These are phyloP conservation scores for Trichoderma atrobrunneum DNA, from an alignment of 2,329 filamentous ascomycete species.

Conservation along the genomic window DNA sequence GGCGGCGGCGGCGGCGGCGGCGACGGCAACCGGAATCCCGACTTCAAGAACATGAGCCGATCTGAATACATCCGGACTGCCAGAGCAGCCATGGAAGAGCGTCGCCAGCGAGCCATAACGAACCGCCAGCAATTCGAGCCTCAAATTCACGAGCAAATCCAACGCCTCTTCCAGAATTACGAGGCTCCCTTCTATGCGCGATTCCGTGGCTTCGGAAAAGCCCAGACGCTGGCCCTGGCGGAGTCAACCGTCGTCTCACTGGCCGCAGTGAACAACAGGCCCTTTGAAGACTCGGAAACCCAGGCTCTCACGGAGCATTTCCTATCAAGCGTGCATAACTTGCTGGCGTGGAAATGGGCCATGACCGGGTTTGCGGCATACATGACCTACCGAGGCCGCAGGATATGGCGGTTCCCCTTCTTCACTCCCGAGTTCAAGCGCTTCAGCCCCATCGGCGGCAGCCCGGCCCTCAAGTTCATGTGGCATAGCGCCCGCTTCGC, in stretches of 20 bases:
- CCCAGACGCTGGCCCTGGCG: slow-evolving; percentile 30
- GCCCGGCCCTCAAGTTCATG: slow-evolving; percentile 25
- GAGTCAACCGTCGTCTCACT: slow-evolving; percentile 30
- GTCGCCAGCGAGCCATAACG: slow-evolving; percentile 30
- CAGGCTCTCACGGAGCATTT: slow-evolving; percentile 36
- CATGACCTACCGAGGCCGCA: slow-evolving; percentile 30
- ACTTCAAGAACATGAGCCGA: slow-evolving; percentile 23
- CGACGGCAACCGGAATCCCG: slow-evolving; percentile 28
- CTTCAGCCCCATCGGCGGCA: slow-evolving; percentile 34
- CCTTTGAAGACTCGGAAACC: slow-evolving; percentile 37
- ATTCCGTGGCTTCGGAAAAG: slow-evolving; percentile 29
- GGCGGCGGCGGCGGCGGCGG: not conserved
- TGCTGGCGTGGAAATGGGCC: slow-evolving; percentile 31
- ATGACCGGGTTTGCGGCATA: slow-evolving; percentile 26
- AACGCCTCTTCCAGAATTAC: slow-evolving; percentile 33
- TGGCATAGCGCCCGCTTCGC: slow-evolving; percentile 41
- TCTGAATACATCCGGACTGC: slow-evolving; percentile 26
- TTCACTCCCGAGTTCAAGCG: slow-evolving; percentile 34
- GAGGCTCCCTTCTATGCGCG: slow-evolving; percentile 33
- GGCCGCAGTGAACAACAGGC: slow-evolving; percentile 30
- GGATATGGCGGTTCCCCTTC: slow-evolving; percentile 41
- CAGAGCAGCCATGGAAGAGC: slow-evolving; percentile 34
- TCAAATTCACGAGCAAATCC: slow-evolving; percentile 32
- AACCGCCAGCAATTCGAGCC: slow-evolving; percentile 32
- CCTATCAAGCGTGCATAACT: slow-evolving; percentile 32